These are phyloP conservation scores for Colletotrichum tamarilloi DNA, from an alignment of 2,329 filamentous ascomycete species.

Conservation along the genomic window DNA sequence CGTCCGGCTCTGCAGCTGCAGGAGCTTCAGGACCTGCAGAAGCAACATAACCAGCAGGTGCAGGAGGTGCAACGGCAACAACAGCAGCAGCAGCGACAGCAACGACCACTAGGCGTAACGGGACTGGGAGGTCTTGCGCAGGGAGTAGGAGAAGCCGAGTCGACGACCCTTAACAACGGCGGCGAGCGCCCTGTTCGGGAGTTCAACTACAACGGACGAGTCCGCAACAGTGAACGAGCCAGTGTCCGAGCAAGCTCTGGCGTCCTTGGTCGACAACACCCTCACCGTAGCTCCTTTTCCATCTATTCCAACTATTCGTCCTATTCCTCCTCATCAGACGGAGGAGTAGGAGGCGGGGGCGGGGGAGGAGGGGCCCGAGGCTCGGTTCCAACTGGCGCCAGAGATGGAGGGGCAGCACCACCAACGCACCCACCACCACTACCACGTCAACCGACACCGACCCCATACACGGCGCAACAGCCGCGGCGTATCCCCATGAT, in stretches of 20 bases:
- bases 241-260: slow-evolving; percentile 9
- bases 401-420: background rate
- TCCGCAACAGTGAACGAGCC: slow-evolving; percentile 26
- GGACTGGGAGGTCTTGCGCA: background rate
- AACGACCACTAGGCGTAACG: background rate
- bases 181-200: slow-evolving; percentile 30
- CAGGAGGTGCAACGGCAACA: background rate
- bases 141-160: background rate
- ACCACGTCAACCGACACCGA: background rate
- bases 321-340: slow-evolving; percentile 13
- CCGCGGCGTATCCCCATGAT: background rate
- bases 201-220: slow-evolving; percentile 34
- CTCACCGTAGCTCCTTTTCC: slow-evolving; percentile 12
- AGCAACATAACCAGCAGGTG: slow-evolving; percentile 4
- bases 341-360: background rate
- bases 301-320: slow-evolving; percentile 27
- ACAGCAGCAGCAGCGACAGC: background rate
- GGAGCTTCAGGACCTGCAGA: slow-evolving; percentile 24
- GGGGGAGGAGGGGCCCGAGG: background rate
- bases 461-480: slow-evolving; percentile 6
- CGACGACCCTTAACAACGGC: background rate
- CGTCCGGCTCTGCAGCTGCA: slow-evolving; percentile 22
- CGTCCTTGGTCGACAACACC: slow-evolving; percentile 22
- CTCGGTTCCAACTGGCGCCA: background rate
- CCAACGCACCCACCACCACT: background rate